phyloP scores from a whole-genome alignment of 768 basidiomycete genomes.

The Suillus decipiens region DNA sequence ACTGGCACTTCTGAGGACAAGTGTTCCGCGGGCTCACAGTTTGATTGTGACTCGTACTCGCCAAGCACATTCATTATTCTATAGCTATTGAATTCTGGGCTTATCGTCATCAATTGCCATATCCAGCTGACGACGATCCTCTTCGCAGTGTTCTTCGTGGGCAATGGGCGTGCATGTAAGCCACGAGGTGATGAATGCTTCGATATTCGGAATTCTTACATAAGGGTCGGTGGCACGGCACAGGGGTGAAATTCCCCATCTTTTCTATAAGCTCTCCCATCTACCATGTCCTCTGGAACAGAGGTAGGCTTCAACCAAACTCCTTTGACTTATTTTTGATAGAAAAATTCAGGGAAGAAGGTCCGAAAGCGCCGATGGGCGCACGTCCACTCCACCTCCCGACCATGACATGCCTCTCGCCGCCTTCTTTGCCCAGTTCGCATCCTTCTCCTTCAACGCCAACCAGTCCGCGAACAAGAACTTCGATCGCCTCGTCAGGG shows the following conservation, averaged over 20 bases:
- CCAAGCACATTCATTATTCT: background rate
- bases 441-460: conserved; percentile 4
- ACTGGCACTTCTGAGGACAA: background rate
- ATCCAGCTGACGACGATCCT: background rate
- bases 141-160: conserved; percentile 3
- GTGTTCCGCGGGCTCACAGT: background rate
- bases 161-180: background rate
- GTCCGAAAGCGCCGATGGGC: background rate
- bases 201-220: background rate
- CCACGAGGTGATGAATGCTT: background rate
- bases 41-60: background rate
- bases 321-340: background rate
- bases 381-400: background rate
- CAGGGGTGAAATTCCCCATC: conserved; percentile 1
- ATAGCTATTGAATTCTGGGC: background rate
- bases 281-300: background rate
- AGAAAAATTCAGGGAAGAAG: background rate
- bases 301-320: background rate
- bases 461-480: background rate
- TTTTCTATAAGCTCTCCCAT: background rate
- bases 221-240: background rate
- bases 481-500: background rate
- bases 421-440: conserved; percentile 7
- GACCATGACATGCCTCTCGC: conserved; percentile 1
- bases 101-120: background rate